These are phyloP conservation scores for Kuraishia ogatae DNA, from an alignment of 805 yeast species.

Conservation along the genomic window DNA sequence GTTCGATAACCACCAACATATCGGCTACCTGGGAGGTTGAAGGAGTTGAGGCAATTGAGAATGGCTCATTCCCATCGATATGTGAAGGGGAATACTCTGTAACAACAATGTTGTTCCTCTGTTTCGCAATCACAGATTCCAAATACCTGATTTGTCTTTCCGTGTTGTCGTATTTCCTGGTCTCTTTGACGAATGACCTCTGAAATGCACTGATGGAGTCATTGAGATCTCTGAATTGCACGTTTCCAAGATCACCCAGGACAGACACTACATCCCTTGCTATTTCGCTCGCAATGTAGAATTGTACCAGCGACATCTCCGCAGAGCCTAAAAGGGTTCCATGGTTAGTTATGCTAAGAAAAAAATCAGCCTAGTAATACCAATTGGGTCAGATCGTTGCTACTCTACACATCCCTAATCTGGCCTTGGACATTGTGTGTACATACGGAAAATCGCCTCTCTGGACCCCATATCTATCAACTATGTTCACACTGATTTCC, in stretches of 20 bases:
- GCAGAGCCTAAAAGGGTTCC: conserved; percentile 59
- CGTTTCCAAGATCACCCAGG: conserved; percentile 76
- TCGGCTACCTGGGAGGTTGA: conserved; percentile 63
- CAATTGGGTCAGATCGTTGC: no score
- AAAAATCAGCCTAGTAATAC: no score
- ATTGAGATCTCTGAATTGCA: conserved; percentile 88
- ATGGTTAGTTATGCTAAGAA: background rate
- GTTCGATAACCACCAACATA: conserved; percentile 46
- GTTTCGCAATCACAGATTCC: conserved; percentile 40
- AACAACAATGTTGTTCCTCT: conserved; percentile 26
- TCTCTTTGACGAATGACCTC: conserved; percentile 83
- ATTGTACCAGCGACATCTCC: conserved; percentile 91
- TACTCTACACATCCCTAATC: background rate
- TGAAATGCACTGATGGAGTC: conserved; percentile 76
- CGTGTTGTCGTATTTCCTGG: conserved; percentile 75
- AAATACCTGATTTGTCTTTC: conserved; percentile 71
- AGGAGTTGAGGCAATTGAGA: conserved; percentile 12
- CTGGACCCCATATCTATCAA: conserved; percentile 5
- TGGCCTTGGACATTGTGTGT: background rate
- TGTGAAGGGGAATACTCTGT: conserved; percentile 10
- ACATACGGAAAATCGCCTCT: conserved; percentile 32
- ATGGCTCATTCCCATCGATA: conserved; percentile 11
- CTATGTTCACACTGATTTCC: background rate
- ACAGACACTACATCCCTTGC: conserved; percentile 81
- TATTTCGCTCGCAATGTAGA: conserved; percentile 85